A percentile compares a stretch with the other conserved stretches of the same genome.
These are phyloP conservation scores for Colletotrichum phormii DNA, from an alignment of 2,329 filamentous ascomycete species.

Conservation along the genomic window DNA sequence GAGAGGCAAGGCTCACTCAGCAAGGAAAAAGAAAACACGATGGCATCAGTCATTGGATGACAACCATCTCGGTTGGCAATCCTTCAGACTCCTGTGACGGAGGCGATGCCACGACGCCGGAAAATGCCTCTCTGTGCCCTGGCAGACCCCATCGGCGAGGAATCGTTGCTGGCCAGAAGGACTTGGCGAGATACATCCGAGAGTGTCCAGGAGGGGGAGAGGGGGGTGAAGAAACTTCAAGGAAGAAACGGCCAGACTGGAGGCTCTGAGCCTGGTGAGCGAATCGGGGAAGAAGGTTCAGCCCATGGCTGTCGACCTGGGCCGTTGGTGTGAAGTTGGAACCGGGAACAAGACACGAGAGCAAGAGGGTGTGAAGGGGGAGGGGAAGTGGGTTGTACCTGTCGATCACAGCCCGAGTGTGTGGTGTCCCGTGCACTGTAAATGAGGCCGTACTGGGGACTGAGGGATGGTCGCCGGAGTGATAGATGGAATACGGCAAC, in stretches of 20 bases:
- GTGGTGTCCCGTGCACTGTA: conserved; percentile 19
- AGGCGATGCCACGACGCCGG: conserved; percentile 21
- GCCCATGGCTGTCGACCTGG: neutral
- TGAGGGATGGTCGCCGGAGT: too few relatives aligned
- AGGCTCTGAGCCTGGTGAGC: conserved; percentile 1
- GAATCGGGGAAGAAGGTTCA: conserved; percentile 30
- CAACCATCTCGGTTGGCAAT: conserved; percentile 26
- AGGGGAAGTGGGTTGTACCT: conserved; percentile 20
- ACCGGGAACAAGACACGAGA: conserved; percentile 19
- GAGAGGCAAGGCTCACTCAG: neutral
- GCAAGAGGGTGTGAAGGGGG: conserved; percentile 23
- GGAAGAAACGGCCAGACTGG: conserved; percentile 3
- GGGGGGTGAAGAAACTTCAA: conserved; percentile 23
- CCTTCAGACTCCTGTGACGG: conserved; percentile 6
- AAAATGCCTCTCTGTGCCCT: conserved; percentile 31
- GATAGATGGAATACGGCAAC: neutral
- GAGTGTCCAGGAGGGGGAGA: neutral
- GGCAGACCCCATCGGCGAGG: conserved; percentile 16
- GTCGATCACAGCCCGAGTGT: conserved; percentile 32
- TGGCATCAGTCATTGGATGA: neutral
- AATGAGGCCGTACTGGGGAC: neutral
- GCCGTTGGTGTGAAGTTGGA: conserved; percentile 12
- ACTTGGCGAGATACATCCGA: conserved; percentile 27
- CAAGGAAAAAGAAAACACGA: conserved; percentile 18
- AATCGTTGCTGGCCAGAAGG: conserved; percentile 7